Evolutionary conservation across 352 stramenopile species (phyloP), one percentile per base, ranked within the genome.

Genomic region (Globisporangium acanthophoron): DNA sequence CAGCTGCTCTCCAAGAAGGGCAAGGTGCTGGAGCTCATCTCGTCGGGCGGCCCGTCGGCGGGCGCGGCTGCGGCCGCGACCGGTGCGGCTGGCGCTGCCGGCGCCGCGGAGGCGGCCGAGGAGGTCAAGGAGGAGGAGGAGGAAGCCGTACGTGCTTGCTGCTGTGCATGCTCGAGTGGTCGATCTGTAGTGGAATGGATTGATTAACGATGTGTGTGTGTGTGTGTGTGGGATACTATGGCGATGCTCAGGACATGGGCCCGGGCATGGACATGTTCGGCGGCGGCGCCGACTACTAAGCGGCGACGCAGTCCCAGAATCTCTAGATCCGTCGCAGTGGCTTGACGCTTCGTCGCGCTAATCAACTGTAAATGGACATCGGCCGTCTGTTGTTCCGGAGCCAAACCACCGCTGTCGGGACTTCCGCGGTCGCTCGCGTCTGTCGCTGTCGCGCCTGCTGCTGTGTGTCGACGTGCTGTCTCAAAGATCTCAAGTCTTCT

Each of bases 1-100:
- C 71, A 71, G 59, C 73, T 92, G 45, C 55, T 92, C 54, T 79
- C 73, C 59, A 87, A 92, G 78, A 80, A 86, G 52, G 79, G 71
- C 74, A 92, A 89, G 74, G 71, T 90, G 58, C 50, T 89, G 35
- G 82, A 92, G 52, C 58, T 92, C 37, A 90, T 93, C 67, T 85
- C 83, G 39, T 80, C 80, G 64, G 83, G 83, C 50, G 80, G 84
- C 61, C 72, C 74, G 24, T 58, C 59, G 5, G 61, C 65, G 16
- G 66, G 58, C 63, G 73, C 65, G 29, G 76, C 64, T 54, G 69
- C 65, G n/a, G 73, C 61, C 58, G 70, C 63, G 40, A 74, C 67
- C 61, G 50, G 62, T 35, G 77, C 67, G 33, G 73, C 65, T 50
- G 80, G 50, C 53, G 77, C 37, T 15, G 75, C 45, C 52, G 79